A percentile compares a stretch with the other conserved stretches of the same genome.
Conservation (phyloP, 768 basidiomycete species). For the Auricularia cornea region DNA sequence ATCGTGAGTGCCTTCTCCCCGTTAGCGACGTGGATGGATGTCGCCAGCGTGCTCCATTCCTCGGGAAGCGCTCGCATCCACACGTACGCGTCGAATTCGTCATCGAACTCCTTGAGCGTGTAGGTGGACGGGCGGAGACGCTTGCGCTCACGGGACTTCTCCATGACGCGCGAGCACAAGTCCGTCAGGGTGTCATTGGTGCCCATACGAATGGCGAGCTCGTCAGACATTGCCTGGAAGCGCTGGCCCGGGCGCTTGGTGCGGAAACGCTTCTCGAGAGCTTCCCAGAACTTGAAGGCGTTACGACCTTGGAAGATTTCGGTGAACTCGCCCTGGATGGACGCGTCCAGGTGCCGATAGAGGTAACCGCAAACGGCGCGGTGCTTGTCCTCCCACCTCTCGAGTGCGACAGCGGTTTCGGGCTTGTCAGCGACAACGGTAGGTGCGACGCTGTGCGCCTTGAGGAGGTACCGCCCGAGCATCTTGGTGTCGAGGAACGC, state of each 20-base stretch:
- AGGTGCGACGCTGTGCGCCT: not conserved
- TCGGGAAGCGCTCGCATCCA: not conserved
- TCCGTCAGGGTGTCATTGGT: not conserved
- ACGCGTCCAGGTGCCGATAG: not conserved
- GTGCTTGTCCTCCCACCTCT: not conserved
- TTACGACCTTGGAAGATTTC: not conserved
- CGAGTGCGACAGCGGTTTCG: not conserved
- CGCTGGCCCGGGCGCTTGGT: not conserved
- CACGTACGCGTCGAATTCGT: not conserved
- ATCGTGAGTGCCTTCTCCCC: not conserved
- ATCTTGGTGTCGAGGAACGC: not conserved
- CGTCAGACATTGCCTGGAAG: not conserved
- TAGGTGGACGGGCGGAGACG: not conserved
- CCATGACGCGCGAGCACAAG: not conserved
- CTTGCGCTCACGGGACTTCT: not conserved
- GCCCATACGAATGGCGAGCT: not conserved
- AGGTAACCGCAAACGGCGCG: not conserved
- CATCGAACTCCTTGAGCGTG: not conserved
- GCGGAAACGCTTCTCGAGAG: not conserved
- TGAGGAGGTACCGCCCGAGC: not conserved
- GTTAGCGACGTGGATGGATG: not conserved
- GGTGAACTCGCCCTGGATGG: not conserved
- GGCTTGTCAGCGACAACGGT: not conserved
- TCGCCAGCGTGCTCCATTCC: not conserved
- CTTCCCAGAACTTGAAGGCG: not conserved